Base-by-base conservation (phyloP, 2,329 filamentous ascomycete species). In the Trichophyton schoenleinii region DNA sequence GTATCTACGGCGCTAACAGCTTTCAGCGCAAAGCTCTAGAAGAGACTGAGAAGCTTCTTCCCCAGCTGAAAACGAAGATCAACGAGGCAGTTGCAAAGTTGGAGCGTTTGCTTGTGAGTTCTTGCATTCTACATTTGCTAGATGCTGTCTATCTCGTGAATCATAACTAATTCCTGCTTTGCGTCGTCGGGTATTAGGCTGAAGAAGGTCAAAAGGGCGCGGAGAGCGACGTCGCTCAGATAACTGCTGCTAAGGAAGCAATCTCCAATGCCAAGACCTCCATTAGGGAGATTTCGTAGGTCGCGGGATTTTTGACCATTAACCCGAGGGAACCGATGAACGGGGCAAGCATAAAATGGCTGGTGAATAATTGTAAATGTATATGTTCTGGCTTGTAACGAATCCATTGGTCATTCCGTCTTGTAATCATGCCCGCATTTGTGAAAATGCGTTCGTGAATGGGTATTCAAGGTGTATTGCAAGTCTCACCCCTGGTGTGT, bases 41-140 rank as follows among this genome's bases (percentile, higher is more conserved):
- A 66, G 89, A 99, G 77, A 97, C 94, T 7, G 87, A 87, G 71
- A 87, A 85, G 61, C 84, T 97, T 31, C 87, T 97, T 68, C 86
- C 81, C 1, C 83, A 83, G 1, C 76, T 97, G 66, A 82, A 82
- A 68, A 73, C 83, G 69, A 87, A 89, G 69, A 90, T 96, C 67
- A 75, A 74, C 53, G 83, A 87, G 61, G 87, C 90, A 1, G 77
- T 91, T 46, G 78, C 81, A 62, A 89, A 86, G 70, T 79, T 96
- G 57, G 85, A 95, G 75, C 82, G 87, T 66, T 81, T 89, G 72
- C 78, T 96, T 67, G 88, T 91, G 67, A 77, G 82, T 83, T 44
- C n/a, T 44, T 18, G 15, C 15, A 15, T 42, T 44, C 41, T 44
- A 18, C 41, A 44, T n/a, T 20, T 49, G 20, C 15, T 59, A 38